Evolutionary conservation across 176 grass and related monocot genomes (phyloP).

Genomic region (Alloteropsis semialata): DNA sequence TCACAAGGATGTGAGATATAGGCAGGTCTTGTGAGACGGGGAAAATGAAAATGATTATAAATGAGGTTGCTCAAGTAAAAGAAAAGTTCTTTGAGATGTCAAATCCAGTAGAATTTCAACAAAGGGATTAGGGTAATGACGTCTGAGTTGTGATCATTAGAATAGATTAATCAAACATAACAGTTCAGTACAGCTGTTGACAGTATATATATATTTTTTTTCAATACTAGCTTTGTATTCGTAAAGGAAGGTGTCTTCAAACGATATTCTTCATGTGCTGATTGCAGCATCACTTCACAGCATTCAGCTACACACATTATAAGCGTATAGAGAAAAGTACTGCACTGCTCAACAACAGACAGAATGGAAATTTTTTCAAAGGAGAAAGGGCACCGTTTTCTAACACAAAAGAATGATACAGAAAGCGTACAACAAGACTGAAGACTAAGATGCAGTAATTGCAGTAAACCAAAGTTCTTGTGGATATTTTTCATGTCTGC

Average conservation of each 20-base stretch:
- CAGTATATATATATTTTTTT: not conserved
- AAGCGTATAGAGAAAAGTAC: conserved; percentile 8
- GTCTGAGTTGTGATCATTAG: conserved; percentile 1
- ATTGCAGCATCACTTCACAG: not conserved
- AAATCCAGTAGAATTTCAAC: not conserved
- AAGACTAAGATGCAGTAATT: not conserved
- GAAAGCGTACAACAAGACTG: conserved; percentile 1
- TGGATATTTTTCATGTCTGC: not conserved
- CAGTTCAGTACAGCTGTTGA: not conserved
- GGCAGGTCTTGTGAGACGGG: not conserved
- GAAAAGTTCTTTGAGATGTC: not conserved
- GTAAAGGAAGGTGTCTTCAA: not conserved
- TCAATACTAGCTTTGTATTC: not conserved
- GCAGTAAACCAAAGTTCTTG: not conserved
- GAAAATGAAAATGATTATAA: not conserved
- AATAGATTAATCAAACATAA: not conserved
- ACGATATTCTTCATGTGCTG: not conserved
- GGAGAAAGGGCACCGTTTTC: conserved; percentile 9
- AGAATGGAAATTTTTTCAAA: not conserved
- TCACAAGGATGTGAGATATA: conserved; percentile 7
- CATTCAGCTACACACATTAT: not conserved
- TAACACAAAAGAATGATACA: conserved; percentile 16
- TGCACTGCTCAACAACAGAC: not conserved
- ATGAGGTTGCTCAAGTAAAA: not conserved
- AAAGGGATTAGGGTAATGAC: not conserved